phyloP scores from a whole-genome alignment of 805 yeast genomes.

The Kodamaea laetipori region DNA sequence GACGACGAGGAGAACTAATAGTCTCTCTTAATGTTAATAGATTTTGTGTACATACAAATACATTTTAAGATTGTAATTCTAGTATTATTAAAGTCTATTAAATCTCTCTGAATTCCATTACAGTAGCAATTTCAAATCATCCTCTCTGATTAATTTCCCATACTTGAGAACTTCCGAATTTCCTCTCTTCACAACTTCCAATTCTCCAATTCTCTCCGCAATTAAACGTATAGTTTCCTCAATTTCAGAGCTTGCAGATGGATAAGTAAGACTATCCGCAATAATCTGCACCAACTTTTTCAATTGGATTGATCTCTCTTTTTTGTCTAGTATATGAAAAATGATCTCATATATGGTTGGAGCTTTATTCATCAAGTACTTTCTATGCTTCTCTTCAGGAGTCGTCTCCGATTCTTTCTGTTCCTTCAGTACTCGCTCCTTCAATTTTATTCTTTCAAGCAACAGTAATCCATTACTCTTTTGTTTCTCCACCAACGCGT shows the following conservation, averaged over 20 bases:
- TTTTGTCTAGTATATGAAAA: slow-evolving; percentile 25
- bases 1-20: slow-evolving; percentile 20
- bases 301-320: slow-evolving; percentile 22
- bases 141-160: slow-evolving; percentile 26
- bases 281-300: slow-evolving; percentile 30
- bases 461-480: slow-evolving; percentile 33
- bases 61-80: neutral
- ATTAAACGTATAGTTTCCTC: slow-evolving; percentile 29
- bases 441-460: slow-evolving; percentile 41
- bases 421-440: slow-evolving; percentile 28
- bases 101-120: too few species aligned
- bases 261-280: slow-evolving; percentile 35
- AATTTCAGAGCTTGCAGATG: slow-evolving; percentile 33
- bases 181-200: slow-evolving; percentile 26
- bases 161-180: slow-evolving; percentile 31
- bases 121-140: slow-evolving; percentile 24
- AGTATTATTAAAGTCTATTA: too few species aligned
- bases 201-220: slow-evolving; percentile 20
- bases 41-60: slow-evolving; percentile 3
- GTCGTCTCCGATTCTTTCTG: slow-evolving; percentile 11
- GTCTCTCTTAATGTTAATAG: slow-evolving; percentile 3
- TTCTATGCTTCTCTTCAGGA: slow-evolving; percentile 26
- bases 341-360: slow-evolving; percentile 37
- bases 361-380: slow-evolving; percentile 30
- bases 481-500: slow-evolving; percentile 16